Percentiles rank a stretch among this genome's conserved stretches.
Evolutionary conservation across 139 green algal species (phyloP).

Genomic region (Zygnema cylindricum): DNA sequence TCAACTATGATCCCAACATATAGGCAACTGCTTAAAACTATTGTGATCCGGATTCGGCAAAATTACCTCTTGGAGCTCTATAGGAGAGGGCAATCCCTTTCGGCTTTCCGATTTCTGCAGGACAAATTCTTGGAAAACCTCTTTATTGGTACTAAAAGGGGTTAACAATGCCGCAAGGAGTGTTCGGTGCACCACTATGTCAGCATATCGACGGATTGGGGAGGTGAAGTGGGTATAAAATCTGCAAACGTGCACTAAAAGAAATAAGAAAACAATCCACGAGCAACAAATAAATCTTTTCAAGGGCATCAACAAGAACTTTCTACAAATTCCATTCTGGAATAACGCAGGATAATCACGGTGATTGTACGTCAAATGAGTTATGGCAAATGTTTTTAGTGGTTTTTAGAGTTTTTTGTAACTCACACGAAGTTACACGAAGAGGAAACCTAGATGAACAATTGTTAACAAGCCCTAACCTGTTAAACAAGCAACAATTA

Average conservation of each 20-base stretch:
- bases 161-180: conserved; percentile 58
- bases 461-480: neutral
- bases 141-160: too few relatives aligned
- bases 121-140: neutral
- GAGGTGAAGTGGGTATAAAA: conserved; percentile 74
- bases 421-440: neutral
- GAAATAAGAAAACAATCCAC: too few relatives aligned
- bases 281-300: too few relatives aligned
- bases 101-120: neutral
- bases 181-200: conserved; percentile 68
- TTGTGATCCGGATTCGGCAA: neutral
- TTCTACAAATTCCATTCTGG: too few relatives aligned
- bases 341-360: too few relatives aligned
- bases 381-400: too few relatives aligned
- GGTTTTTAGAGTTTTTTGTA: too few relatives aligned
- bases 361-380: too few relatives aligned
- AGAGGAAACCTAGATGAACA: neutral
- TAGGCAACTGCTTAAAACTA: neutral
- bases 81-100: neutral
- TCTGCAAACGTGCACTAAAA: neutral
- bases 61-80: neutral
- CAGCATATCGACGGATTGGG: conserved; percentile 70
- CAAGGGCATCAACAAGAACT: too few relatives aligned
- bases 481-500: neutral
- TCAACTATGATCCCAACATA: too few relatives aligned